Base-by-base conservation (phyloP, 768 basidiomycete genomes). In the Gymnopilus junonius region DNA sequence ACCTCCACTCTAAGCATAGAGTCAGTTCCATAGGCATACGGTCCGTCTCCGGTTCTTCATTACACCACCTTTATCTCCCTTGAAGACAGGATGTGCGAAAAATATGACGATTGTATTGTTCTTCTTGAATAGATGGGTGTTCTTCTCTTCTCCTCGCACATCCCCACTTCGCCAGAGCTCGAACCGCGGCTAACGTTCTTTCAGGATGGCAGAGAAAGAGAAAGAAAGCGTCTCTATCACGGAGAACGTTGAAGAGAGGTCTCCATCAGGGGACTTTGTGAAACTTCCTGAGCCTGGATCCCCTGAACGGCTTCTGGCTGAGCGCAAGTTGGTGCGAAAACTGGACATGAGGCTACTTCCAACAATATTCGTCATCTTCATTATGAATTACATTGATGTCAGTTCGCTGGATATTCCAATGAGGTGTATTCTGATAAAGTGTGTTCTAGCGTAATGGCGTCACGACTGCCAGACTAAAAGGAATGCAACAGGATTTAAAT, bases 351-450 rank as follows among this genome's bases (percentile, higher is more conserved):
- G 87, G 35, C 72, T 90, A 3, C 69, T 91, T 50, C 85, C 86
- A 0, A 84, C 84, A 0, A 82, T 90, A 39, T 75, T 87, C 20
- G 56, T 87, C 56, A 86, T 89, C 34, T 88, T 76, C 65, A 81
- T 90, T 62, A 83, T 89, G 85, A 90, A 89, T 65, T 88, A 87
- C 65, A 87, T 90, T 62, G 87, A 89, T 71, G 88, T 89, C 62
- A 64, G 78, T 70, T 12, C 29, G 51, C 31, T 43, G 21, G 4
- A 0, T 10, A 21, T 54, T 54, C 21, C 12, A 59, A 46, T 1
- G 45, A 27, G n/a, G n/a, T 12, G 34, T 58, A 15, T 48, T 21
- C 12, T 62, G 15, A n/a, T 11, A n/a, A 29, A n/a, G 27, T 37
- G 20, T 32, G 17, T 32, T 37, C 32, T n/a, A 85, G 84, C 77